Evolutionary conservation across 805 yeast species (phyloP).

Genomic region (Nakazawaea populi): DNA sequence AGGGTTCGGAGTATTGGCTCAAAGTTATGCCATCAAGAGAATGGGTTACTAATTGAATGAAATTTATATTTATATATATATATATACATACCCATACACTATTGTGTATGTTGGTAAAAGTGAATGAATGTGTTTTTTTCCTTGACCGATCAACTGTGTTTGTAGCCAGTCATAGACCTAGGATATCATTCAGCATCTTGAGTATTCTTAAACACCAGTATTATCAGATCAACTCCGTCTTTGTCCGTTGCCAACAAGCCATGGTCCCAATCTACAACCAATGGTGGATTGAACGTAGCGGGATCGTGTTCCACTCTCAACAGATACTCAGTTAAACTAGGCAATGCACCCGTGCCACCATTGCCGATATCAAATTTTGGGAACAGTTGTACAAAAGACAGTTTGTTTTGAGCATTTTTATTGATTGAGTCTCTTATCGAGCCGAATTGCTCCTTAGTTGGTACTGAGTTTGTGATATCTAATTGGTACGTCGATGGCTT

Average conservation of each 20-base stretch:
- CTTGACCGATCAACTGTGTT: too few relatives aligned
- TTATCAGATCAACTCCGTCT: slow-evolving; percentile 34
- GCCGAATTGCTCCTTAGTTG: slow-evolving; percentile 7
- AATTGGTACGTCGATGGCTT: not conserved
- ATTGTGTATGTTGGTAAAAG: too few relatives aligned
- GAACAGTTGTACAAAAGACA: not conserved
- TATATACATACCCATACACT: too few relatives aligned
- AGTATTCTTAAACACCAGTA: slow-evolving; percentile 13
- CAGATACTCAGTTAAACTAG: not conserved
- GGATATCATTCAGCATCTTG: not conserved
- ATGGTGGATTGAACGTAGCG: slow-evolving; percentile 33
- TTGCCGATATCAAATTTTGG: not conserved
- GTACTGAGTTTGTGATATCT: not conserved
- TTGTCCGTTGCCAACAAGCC: slow-evolving; percentile 46
- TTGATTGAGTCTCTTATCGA: not conserved
- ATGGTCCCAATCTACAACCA: slow-evolving; percentile 61
- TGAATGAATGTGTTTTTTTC: too few relatives aligned
- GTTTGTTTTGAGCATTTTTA: not conserved
- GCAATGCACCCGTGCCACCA: not conserved
- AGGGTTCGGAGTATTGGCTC: slow-evolving; percentile 83
- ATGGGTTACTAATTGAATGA: slow-evolving; percentile 54
- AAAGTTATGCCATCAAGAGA: slow-evolving; percentile 82
- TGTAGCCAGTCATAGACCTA: too few relatives aligned
- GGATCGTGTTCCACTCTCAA: slow-evolving; percentile 10
- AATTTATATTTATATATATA: too few relatives aligned